Evolutionary conservation across 164 flowering plant species (phyloP), one percentile per base, ranked within the genome.

Genomic region (Aristolochia contorta): DNA sequence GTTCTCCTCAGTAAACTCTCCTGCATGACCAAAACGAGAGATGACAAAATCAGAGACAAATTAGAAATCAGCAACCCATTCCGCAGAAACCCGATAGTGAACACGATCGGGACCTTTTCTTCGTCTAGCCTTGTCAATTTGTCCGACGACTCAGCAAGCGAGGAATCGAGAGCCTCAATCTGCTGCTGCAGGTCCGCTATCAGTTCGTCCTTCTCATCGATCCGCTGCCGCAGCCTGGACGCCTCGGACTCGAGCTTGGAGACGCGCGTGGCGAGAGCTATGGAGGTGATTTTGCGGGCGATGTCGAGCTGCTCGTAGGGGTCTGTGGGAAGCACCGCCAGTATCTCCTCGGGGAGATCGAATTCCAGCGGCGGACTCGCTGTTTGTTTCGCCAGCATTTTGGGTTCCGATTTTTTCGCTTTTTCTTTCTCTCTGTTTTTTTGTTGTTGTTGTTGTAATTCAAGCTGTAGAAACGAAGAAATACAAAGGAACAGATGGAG

Each of bases 261-360:
- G 73, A 91, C 82, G 46, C 96, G 95, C 21, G 95, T 70, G n/a
- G 98, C 75, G 57, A 91, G 81, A 33, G 98, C 98, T 56, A 89
- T 80, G 75, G 98, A 91, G 16, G 98, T 89, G 82, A 91, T 86
- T 52, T 87, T 89, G 63, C 98, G 94, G 33, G 98, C 98, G 37
- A 91, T 78, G 59, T 91, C 98, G 41, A 91, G 95, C 64, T 89
- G 98, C 52, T 85, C 82, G 79, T 80, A 91, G 1, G 98, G 98
- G 63, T 91, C 98, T 9, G 89, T 67, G 48, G 98, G 98, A 47
- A 91, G 73, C 0, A 82, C 77, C 30, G 74, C 57, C 55, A 83
- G 61, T 1, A 91, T 72, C 47, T 81, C 89, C 57, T 85, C 86
- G 61, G 96, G 89, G 33, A 91, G 83, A 59, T 78, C 86, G 81